Base-by-base conservation (phyloP, 169 alveolate species). In the Plasmodium vivax region DNA sequence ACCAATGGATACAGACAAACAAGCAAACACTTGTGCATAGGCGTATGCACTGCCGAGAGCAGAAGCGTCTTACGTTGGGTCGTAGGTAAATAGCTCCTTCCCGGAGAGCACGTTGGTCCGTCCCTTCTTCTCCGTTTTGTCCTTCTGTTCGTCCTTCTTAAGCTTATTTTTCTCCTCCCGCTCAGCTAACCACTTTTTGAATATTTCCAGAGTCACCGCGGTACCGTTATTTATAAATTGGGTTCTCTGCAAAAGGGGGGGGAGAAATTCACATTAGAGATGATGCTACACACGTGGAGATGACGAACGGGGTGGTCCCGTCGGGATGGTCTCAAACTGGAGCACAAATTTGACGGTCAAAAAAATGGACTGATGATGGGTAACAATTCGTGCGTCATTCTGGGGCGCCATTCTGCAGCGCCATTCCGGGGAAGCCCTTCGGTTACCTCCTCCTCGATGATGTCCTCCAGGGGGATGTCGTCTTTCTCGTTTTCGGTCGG, bases 151-250 rank as follows among this genome's bases (percentile, higher is more conserved):
- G 47, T 97, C 98, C 91, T 97, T 97, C 80, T 94, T 96, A 56
- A 93, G 94, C 74, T 97, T 98, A 47, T 96, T 96, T 88, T 97
- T 98, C 82, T 96, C 97, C 45, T 93, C 96, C 80, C 95, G 72
- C 92, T 96, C 97, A 54, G 92, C 93, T 93, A 96, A 96, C 92
- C 98, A 96, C 92, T 97, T 96, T 92, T 93, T 84, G 95, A 99
- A 99, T 10, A 98, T 96, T 84, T 98, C 99, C 62, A 96, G 94
- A 7, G 98, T 98, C 12, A 99, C 99, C 27, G 98, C 97, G n/a
- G 99, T 97, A 45, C 98, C 97, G 62, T 80, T 74, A 72, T 84
- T 68, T 88, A 84, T 75, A 58, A 19, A 84, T 68, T 77, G 81
- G 14, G 74, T 62, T 80, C 93, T 34, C 92, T 80, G 43, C 56